These are phyloP conservation scores for Mycena belliarum DNA, from an alignment of 768 basidiomycete genomes.

Conservation along the genomic window DNA sequence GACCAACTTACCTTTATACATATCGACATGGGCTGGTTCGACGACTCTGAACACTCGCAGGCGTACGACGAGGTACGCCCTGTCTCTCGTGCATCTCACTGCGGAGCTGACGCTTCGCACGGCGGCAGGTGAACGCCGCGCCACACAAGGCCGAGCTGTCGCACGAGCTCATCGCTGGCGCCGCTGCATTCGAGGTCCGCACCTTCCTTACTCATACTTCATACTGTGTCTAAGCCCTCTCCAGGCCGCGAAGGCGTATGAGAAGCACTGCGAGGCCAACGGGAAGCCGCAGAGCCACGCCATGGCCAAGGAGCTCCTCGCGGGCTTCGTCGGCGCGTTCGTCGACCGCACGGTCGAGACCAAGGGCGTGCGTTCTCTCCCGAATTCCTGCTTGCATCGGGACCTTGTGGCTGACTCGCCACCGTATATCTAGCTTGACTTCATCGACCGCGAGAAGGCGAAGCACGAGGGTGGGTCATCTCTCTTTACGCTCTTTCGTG, in stretches of 20 bases:
- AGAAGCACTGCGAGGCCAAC: conserved; percentile 41
- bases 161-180: conserved; percentile 68
- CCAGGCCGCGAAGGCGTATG: conserved; percentile 61
- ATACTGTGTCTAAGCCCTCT: not conserved
- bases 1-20: not conserved
- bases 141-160: conserved; percentile 59
- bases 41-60: conserved; percentile 3
- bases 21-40: conserved; percentile 7
- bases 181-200: conserved; percentile 62
- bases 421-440: not conserved
- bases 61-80: not conserved
- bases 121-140: conserved; percentile 29
- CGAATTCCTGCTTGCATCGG: not conserved
- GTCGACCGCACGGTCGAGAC: conserved; percentile 47
- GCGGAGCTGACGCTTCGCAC: not conserved
- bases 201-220: not conserved
- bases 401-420: not conserved
- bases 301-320: conserved; percentile 47
- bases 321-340: conserved; percentile 43
- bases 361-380: conserved; percentile 41
- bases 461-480: conserved; percentile 1
- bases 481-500: too few relatives aligned
- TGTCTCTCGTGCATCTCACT: too few relatives aligned
- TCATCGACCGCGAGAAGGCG: not conserved
- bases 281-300: conserved; percentile 43